phyloP scores from a whole-genome alignment of 164 flowering plant species.

The Vitis rupestris region DNA sequence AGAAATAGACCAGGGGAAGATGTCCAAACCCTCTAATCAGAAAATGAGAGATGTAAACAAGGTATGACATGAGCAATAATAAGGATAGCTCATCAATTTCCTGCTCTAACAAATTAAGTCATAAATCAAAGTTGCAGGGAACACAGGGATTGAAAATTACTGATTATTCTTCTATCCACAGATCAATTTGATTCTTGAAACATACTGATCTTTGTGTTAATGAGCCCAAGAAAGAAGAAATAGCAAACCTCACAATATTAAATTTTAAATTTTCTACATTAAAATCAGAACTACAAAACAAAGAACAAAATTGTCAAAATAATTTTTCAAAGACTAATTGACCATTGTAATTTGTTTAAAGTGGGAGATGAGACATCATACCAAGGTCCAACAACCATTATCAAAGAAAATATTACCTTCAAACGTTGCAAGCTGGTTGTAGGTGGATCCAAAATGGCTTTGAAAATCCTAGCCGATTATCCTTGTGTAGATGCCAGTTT shows the following conservation, averaged over 20 bases:
- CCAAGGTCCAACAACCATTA: neutral
- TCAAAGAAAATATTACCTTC: conserved; percentile 50
- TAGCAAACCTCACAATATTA: neutral
- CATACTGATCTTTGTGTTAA: too few species aligned
- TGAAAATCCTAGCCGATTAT: conserved; percentile 74
- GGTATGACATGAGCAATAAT: too few species aligned
- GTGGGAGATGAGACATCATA: neutral
- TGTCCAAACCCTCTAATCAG: too few species aligned
- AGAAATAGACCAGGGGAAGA: too few species aligned
- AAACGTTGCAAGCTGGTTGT: conserved; percentile 96
- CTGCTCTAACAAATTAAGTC: too few species aligned
- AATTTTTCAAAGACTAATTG: neutral
- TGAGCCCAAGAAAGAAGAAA: too few species aligned
- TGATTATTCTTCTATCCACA: too few species aligned
- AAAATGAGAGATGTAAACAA: too few species aligned
- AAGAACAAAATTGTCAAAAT: neutral
- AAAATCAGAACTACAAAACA: neutral
- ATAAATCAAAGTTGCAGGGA: too few species aligned
- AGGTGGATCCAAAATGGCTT: conserved; percentile 97
- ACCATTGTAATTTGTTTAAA: neutral
- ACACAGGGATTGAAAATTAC: too few species aligned
- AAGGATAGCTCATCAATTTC: too few species aligned
- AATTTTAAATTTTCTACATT: neutral
- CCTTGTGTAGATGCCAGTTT: conserved; percentile 48
- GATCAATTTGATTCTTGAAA: too few species aligned